Percentiles rank a stretch among this genome's conserved stretches.
Evolutionary conservation across 805 yeast species (phyloP).

Genomic region (Hanseniaspora clermontiae): DNA sequence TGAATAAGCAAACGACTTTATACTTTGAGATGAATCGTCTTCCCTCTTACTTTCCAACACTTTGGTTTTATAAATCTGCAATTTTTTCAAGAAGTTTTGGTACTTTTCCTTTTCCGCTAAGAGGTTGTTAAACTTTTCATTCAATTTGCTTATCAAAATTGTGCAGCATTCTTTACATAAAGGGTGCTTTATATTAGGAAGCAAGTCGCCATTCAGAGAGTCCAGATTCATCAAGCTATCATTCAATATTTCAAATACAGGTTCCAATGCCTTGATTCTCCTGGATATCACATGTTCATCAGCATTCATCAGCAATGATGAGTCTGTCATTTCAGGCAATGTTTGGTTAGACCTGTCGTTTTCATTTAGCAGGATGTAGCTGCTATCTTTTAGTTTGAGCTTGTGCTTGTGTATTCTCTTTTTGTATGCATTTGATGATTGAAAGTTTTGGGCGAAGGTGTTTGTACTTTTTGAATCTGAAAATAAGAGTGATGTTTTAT

Average conservation of each 20-base stretch:
- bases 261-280: conserved; percentile 42
- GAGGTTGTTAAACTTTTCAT: conserved; percentile 55
- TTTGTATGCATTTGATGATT: background rate
- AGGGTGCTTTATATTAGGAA: conserved; percentile 72
- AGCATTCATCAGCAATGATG: background rate
- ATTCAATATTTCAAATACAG: conserved; percentile 60
- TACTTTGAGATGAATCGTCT: conserved; percentile 30
- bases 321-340: background rate
- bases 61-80: conserved; percentile 45
- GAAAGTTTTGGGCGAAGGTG: background rate
- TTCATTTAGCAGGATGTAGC: background rate
- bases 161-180: conserved; percentile 79
- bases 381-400: background rate
- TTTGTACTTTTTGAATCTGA: background rate
- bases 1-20: conserved; percentile 36
- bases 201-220: conserved; percentile 24
- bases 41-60: conserved; percentile 19
- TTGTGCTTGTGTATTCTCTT: background rate
- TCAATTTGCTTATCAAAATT: conserved; percentile 49
- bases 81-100: conserved; percentile 53
- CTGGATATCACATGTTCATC: conserved; percentile 25
- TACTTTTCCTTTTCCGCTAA: conserved; percentile 71
- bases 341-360: background rate
- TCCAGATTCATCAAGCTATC: background rate
- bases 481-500: background rate